Evolutionary conservation across 371 early-diverging fungal genomes (phyloP), one percentile per base, ranked within the genome.

Genomic region (Encephalitozoon romaleae): DNA sequence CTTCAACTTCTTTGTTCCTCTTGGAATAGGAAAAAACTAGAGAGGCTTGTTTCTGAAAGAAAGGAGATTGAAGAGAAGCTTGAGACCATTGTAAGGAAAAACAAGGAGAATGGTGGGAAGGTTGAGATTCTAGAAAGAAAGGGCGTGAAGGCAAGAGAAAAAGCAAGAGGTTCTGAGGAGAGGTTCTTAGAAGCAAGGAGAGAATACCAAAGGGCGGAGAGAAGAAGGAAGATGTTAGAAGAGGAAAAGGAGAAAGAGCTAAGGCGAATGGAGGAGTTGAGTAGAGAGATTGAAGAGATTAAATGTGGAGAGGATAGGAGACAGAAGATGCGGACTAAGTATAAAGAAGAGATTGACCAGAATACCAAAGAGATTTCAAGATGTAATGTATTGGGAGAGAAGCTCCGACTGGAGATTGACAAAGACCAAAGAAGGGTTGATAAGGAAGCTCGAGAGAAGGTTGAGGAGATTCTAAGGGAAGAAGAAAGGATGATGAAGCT

Each of bases 21-120:
- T 53, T 78, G 93, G 92, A 77, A 89, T 88, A 81, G 87, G 88
- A 41, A 82, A 87, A 43, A 85, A 93, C 47, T 90, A 90, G 87
- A 89, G 75, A 53, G 30, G 52, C 15, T 49, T 74, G 49, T 32
- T 11, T n/a, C 30, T 23, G 32, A 30, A 12, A 65, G 28, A 52
- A 41, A 21, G 26, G 41, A 30, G 41, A 28, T 45, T 21, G 30
- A 42, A 23, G 41, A 28, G 15, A 25, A n/a, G 34, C 64, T 47
- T 65, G n/a, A 66, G 38, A n/a, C 34, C 1, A 25, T 51, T 25
- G 28, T 1, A 51, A 30, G 8, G 30, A 49, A 39, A 51, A 65
- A 49, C 23, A 26, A 52, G 34, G 28, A 54, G 28, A 43, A 63
- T 47, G 53, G 43, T 75, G 21, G 34, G 45, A 32, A 67, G 74